Evolutionary conservation across 768 basidiomycete genomes (phyloP).

Genomic region (Podaxis pistillaris): DNA sequence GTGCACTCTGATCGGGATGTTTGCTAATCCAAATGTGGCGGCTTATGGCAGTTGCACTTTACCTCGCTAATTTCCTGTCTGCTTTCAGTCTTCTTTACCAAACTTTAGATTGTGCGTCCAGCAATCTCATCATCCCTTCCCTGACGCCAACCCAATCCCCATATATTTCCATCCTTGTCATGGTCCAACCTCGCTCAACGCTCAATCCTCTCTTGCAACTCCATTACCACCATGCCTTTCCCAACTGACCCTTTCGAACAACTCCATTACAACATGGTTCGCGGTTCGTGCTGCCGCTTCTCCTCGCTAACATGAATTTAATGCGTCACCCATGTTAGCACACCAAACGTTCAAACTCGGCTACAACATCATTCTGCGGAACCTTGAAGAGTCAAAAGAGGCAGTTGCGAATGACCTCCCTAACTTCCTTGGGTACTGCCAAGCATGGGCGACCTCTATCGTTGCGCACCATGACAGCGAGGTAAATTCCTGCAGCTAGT

Average conservation of each 20-base stretch:
- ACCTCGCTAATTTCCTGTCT: no score
- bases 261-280: slow-evolving; percentile 10
- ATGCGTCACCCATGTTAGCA: background rate
- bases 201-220: background rate
- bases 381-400: background rate
- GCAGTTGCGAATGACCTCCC: background rate
- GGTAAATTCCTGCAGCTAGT: background rate
- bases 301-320: background rate
- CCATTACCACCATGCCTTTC: background rate
- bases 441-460: background rate
- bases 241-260: slow-evolving; percentile 5
- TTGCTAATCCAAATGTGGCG: no score
- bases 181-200: background rate
- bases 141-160: background rate
- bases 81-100: no score
- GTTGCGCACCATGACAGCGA: slow-evolving; percentile 5
- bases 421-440: slow-evolving; percentile 9
- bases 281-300: background rate
- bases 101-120: no score
- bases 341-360: slow-evolving; percentile 10
- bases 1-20: no score
- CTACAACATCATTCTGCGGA: background rate
- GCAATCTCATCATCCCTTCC: background rate
- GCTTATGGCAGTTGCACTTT: no score
- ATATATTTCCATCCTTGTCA: background rate